Conservation (phyloP, 176 grass and related monocot species). For the Triticum aestivum region IWGSC_CS_RefSeq_v2.1 NC_057810.1:165430627-165431126, state of each 20-base stretch:
- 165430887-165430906: not conserved
- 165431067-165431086: slow-evolving; percentile 15
- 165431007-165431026: slow-evolving; percentile 28
- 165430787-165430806: no score
- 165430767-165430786: no score
- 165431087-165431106: not conserved
- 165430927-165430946: slow-evolving; percentile 35
- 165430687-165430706: slow-evolving; percentile 18
- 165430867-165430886: not conserved
- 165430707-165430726: no score
- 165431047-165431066: slow-evolving; percentile 23
- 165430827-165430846: no score
- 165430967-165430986: not conserved
- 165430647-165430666: slow-evolving; percentile 50
- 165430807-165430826: no score
- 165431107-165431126: slow-evolving; percentile 11
- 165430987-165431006: slow-evolving; percentile 49
- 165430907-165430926: slow-evolving; percentile 35
- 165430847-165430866: no score
- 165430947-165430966: slow-evolving; percentile 11
- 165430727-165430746: no score
- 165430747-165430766: no score
- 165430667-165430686: not conserved
- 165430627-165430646: slow-evolving; percentile 26
- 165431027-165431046: not conserved